A percentile compares a stretch with the other conserved stretches of the same genome.
These are phyloP conservation scores for Claviceps sorghi DNA, from an alignment of 2,329 filamentous ascomycete genomes.

Conservation along the genomic window DNA sequence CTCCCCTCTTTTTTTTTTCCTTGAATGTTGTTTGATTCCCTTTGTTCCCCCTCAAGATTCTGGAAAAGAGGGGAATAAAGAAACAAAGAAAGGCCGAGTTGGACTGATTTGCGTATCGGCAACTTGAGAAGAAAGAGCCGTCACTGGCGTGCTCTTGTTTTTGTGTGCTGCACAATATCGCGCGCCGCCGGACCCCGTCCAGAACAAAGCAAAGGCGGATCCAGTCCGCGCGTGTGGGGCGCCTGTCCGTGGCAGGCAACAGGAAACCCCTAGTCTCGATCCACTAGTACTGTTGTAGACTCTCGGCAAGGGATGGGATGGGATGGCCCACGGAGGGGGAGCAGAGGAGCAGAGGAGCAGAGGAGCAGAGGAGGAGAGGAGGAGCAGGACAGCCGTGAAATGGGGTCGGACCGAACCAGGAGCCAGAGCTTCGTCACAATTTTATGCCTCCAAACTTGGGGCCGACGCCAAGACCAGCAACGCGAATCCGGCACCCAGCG, in stretches of 20 bases:
- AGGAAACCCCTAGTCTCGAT: neutral
- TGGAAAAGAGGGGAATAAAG: neutral
- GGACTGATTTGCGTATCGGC: neutral
- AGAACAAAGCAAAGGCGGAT: neutral
- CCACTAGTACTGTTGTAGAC: neutral
- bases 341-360: too few species aligned
- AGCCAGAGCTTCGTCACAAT: neutral
- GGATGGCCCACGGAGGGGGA: too few species aligned
- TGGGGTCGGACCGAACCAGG: neutral
- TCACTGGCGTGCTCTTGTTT: neutral
- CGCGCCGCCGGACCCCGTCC: neutral
- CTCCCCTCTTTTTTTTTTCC: neutral
- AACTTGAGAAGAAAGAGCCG: neutral
- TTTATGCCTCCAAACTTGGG: neutral
- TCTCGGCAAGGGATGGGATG: neutral
- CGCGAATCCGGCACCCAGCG: too few species aligned
- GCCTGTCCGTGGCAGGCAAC: neutral
- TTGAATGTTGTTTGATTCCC: neutral
- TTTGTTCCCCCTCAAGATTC: neutral
- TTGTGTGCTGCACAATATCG: neutral
- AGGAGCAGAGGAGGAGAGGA: neutral
- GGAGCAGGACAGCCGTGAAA: neutral
- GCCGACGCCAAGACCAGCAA: too few species aligned
- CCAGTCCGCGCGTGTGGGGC: neutral
- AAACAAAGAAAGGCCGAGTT: neutral